phyloP scores from a whole-genome alignment of 306 rosid species.

The Quillaja saponaria region DNA sequence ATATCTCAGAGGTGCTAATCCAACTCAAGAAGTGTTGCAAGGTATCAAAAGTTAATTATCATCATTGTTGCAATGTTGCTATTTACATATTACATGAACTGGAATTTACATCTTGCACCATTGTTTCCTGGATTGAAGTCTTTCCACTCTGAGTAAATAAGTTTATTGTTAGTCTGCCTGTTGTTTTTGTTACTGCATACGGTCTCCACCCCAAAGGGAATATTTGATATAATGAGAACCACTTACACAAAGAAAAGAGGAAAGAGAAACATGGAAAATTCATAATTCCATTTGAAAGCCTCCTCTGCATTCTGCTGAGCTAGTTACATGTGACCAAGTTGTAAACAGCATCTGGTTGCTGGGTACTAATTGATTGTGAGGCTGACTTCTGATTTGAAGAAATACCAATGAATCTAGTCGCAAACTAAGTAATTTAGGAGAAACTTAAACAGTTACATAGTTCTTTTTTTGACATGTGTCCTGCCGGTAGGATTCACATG shows the following conservation, averaged over 20 bases:
- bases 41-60: constrained; percentile 40
- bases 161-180: background rate
- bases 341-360: no score
- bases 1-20: constrained; percentile 41
- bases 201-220: no score
- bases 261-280: no score
- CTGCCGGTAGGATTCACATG: constrained; percentile 6
- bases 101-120: background rate
- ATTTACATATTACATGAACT: background rate
- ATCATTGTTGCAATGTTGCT: background rate
- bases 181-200: no score
- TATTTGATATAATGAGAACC: no score
- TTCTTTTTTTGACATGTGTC: background rate
- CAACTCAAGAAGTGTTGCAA: constrained; percentile 41
- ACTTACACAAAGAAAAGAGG: no score
- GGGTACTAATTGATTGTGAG: no score
- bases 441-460: background rate
- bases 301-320: no score
- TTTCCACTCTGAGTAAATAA: background rate
- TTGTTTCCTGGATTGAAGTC: background rate
- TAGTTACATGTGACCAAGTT: no score
- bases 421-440: background rate
- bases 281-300: no score
- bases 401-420: background rate
- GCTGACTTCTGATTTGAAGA: background rate